These are phyloP conservation scores for Ophiostoma piceae DNA, from an alignment of 2,329 filamentous ascomycete species.

Conservation along the genomic window DNA sequence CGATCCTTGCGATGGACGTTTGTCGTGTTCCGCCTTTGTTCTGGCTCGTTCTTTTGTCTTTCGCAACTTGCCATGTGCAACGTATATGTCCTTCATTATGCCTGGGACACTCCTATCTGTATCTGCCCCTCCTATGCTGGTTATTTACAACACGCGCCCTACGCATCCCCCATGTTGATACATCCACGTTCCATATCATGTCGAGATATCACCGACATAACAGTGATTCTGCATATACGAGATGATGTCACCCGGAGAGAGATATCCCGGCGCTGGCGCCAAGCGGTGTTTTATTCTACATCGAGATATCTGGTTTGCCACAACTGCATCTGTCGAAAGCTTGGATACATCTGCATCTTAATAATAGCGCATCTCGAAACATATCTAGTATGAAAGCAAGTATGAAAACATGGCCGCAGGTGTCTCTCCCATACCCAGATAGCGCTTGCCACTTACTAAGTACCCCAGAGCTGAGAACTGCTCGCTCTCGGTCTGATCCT, in stretches of 20 bases:
- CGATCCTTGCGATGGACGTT: not conserved
- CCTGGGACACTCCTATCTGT: not conserved
- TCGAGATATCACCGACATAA: not conserved
- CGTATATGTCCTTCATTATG: not conserved
- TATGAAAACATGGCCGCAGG: not conserved
- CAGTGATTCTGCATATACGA: not conserved
- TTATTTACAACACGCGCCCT: not conserved
- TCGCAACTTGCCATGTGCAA: not conserved
- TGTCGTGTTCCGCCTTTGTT: not conserved
- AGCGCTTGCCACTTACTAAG: not conserved
- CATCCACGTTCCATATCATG: not conserved
- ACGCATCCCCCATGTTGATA: not conserved
- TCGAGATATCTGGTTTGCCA: not conserved
- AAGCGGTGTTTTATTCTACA: not conserved
- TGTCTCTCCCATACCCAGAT: not conserved
- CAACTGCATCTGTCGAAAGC: not conserved
- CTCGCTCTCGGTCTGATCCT: conserved; percentile 3
- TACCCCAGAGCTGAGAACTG: not conserved
- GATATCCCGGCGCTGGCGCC: not conserved
- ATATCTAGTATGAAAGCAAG: not conserved
- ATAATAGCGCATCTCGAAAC: conserved; percentile 10
- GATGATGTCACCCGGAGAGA: conserved; percentile 11
- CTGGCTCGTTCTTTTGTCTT: not conserved
- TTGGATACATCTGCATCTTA: not conserved
- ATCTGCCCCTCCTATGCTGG: no score